phyloP scores from a whole-genome alignment of 352 stramenopile species.

The Pythium dissotocum region DNA sequence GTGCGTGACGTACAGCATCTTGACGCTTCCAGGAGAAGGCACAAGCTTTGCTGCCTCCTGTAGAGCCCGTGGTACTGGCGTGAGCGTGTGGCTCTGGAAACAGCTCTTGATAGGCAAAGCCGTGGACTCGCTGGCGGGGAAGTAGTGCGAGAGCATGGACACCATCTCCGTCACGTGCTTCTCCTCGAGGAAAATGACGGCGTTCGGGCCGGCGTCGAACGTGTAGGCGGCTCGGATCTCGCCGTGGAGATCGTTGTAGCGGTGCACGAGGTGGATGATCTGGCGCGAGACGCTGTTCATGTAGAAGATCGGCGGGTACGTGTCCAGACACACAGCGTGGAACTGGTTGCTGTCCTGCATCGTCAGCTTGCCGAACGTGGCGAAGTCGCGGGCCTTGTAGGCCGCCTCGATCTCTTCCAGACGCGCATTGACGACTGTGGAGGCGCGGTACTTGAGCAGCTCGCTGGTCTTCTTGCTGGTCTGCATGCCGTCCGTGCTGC shows the following conservation, averaged over 20 bases:
- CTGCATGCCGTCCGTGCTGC: constrained; percentile 95
- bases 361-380: constrained; percentile 94
- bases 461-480: constrained; percentile 92
- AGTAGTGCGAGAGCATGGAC: constrained; percentile 53
- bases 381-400: constrained; percentile 93
- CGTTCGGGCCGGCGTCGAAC: constrained; percentile 99
- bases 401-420: constrained; percentile 90
- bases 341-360: constrained; percentile 99
- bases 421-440: constrained; percentile 78
- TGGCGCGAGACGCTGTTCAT: constrained; percentile 93
- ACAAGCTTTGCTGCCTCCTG: constrained; percentile 10
- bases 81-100: constrained; percentile 12
- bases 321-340: constrained; percentile 97
- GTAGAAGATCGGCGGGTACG: constrained; percentile 98
- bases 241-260: constrained; percentile 88
- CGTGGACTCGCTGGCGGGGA: constrained; percentile 26
- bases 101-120: constrained; percentile 28
- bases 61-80: neutral
- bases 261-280: constrained; percentile 90
- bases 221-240: constrained; percentile 94
- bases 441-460: constrained; percentile 87
- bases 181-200: constrained; percentile 91
- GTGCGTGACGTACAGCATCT: constrained; percentile 71
- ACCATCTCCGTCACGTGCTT: constrained; percentile 67
- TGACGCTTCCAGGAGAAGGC: constrained; percentile 35